Base-by-base conservation (phyloP, 2,329 filamentous ascomycete genomes). In the Aureobasidium zeae region DNA sequence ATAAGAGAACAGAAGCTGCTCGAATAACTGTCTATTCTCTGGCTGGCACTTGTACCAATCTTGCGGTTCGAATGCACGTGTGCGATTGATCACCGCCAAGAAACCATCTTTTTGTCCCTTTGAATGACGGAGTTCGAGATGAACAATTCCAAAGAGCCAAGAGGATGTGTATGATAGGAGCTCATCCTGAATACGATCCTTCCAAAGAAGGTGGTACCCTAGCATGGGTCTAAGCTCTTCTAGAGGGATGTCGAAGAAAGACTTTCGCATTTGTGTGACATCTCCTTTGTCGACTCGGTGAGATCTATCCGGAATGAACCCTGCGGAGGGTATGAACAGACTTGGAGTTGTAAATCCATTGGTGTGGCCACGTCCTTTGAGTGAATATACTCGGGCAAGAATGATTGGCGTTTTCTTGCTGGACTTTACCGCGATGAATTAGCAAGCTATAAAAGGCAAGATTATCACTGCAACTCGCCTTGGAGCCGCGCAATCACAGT, bases 131-230 rank as follows among this genome's bases (percentile, higher is more conserved):
- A 37, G 32, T n/a, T 29, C 20, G 4, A 31, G 10, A 19, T 45
- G 42, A 7, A 30, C 25, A 5, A 26, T 24, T 1, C 24, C 31
- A 21, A 45, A 45, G n/a, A 45, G 32, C 4, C 13, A 24, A 6
- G 42, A 45, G 7, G 11, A 12, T 6, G 42, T 45, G 9, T 9
- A 45, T 5, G 42, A 45, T n/a, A 37, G 15, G 0, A 37, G 12
- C 15, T 37, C 42, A 8, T 45, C 42, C n/a, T 16, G 26, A 19
- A 45, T 31, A 2, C 32, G 17, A 20, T 45, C 32, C 10, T 19
- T 15, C 32, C 42, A 45, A n/a, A 24, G 19, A 15, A 45, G 11
- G 13, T 45, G 32, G 4, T 29, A 3, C 7, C 42, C 42, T 5
- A 37, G 4, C 42, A 45, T 37, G 12, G 5, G 8, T 12, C 19